Conservation (phyloP, 2,329 filamentous ascomycete genomes). For the Monosporascus ibericus region DNA sequence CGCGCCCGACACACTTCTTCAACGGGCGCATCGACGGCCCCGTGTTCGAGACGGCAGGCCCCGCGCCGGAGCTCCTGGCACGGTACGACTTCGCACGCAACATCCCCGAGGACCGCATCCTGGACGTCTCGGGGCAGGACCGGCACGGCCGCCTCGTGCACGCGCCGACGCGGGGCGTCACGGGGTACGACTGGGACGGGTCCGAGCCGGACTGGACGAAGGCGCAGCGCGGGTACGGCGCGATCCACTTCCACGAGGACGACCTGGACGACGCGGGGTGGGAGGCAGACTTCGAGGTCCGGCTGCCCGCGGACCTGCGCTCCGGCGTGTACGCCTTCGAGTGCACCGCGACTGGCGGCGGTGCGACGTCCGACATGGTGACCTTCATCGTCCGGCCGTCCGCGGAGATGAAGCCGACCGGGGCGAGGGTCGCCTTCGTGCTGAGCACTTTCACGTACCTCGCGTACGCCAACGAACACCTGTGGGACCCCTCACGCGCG, state of each 20-base stretch:
- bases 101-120: constrained; percentile 4
- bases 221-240: constrained; percentile 26
- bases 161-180: constrained; percentile 25
- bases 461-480: constrained; percentile 3
- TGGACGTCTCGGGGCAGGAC: constrained; percentile 18
- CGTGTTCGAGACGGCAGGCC: neutral
- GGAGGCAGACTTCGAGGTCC: constrained; percentile 24
- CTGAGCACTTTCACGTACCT: constrained; percentile 3
- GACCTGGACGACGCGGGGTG: constrained; percentile 30
- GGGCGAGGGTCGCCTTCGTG: constrained; percentile 20
- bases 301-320: constrained; percentile 10
- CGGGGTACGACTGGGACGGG: constrained; percentile 26
- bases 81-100: constrained; percentile 1
- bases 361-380: constrained; percentile 14
- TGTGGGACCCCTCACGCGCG: constrained; percentile 8
- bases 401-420: constrained; percentile 1
- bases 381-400: constrained; percentile 25
- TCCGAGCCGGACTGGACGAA: constrained; percentile 25
- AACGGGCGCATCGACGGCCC: constrained; percentile 14
- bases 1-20: constrained; percentile 8
- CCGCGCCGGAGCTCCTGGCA: neutral
- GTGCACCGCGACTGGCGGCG: neutral
- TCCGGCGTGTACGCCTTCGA: constrained; percentile 22
- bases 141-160: constrained; percentile 23
- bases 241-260: constrained; percentile 32